Base-by-base conservation (phyloP, 108 stramenopile species). In the Pseudonitzschia pungens region DNA sequence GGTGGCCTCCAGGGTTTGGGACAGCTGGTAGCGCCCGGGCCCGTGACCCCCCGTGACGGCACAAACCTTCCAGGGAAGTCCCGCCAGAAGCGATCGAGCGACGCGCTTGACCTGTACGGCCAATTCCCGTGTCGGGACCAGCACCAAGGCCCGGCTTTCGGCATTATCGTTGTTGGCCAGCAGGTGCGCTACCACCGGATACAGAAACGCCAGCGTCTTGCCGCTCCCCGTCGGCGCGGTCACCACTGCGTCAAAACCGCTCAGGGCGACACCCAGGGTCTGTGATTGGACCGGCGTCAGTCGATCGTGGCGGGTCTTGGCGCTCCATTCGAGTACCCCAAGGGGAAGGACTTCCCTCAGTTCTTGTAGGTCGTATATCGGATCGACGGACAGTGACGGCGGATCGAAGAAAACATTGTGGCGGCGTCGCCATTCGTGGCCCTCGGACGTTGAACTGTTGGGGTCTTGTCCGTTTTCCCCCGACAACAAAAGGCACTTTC, bases 101-200 rank as follows among this genome's bases (percentile, higher is more conserved):
- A 86, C 72, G 32, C 76, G 78, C 58, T 85, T 73, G 15, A 98
- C 94, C 82, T 99, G 99, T 18, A 85, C 69, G 27, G 97, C 95
- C 50, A 99, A 82, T 81, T 99, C 99, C 31, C 98, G 75, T 9
- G 98, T 98, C 8, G 99, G 99, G n/a, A 94, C 93, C 33, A 99
- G 68, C 4, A 99, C 83, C 31, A 98, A 59, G 20, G 76, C 81
- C 1, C 79, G 70, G 27, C 57, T 50, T 21, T 63, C 12, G 71
- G 81, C 15, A 83, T 82, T 75, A 24, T 58, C 56, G 11, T 80
- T 75, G 74, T 92, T 89, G 43, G 75, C 84, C 32, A 67, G 65
- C n/a, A 95, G 78, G 75, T 93, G 89, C 2, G 89, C 69, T 1
- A 91, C 68, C 60, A 94, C 71, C 4, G 99, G 99, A 66, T 92